These are phyloP conservation scores for Phylloporus rhodoxanthus DNA, from an alignment of 768 basidiomycete species.

Conservation along the genomic window DNA sequence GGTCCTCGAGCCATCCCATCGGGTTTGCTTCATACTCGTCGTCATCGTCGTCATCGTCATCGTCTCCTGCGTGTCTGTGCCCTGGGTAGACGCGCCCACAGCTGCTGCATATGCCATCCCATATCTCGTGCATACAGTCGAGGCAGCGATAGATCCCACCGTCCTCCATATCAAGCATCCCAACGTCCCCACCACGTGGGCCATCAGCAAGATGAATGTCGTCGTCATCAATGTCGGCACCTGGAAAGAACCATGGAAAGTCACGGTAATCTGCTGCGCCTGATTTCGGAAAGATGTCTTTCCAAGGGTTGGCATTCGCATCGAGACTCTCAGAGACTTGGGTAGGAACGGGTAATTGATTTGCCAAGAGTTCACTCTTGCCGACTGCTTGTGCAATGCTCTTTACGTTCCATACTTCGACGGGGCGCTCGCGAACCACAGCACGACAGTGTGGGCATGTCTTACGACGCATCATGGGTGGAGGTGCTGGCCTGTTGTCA, in stretches of 20 bases:
- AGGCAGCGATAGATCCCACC: conserved; percentile 72
- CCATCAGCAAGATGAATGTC: conserved; percentile 12
- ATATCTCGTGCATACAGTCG: conserved; percentile 76
- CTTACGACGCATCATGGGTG: conserved; percentile 34
- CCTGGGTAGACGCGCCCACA: conserved; percentile 60
- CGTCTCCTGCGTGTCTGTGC: conserved; percentile 32
- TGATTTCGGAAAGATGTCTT: conserved; percentile 47
- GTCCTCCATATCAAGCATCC: conserved; percentile 69
- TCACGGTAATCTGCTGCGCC: conserved; percentile 1
- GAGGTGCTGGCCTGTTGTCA: conserved; percentile 21
- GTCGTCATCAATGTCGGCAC: conserved; percentile 13
- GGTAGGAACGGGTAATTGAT: conserved; percentile 21
- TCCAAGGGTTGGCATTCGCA: conserved; percentile 54
- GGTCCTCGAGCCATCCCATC: conserved; percentile 33
- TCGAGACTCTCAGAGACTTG: conserved; percentile 24
- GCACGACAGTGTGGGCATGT: conserved; percentile 43
- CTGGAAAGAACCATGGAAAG: conserved; percentile 25
- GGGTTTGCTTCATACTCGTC: conserved; percentile 29
- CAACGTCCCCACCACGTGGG: conserved; percentile 38
- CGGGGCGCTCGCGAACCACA: conserved; percentile 39
- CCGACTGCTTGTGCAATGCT: conserved; percentile 41
- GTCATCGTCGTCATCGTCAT: conserved; percentile 24
- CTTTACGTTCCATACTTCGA: conserved; percentile 45
- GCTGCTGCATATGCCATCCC: conserved; percentile 55
- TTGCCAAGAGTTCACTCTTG: conserved; percentile 45